Conservation (phyloP, 495 filamentous ascomycete genomes). For the Melanomma pulvis-pyrius region DNA sequence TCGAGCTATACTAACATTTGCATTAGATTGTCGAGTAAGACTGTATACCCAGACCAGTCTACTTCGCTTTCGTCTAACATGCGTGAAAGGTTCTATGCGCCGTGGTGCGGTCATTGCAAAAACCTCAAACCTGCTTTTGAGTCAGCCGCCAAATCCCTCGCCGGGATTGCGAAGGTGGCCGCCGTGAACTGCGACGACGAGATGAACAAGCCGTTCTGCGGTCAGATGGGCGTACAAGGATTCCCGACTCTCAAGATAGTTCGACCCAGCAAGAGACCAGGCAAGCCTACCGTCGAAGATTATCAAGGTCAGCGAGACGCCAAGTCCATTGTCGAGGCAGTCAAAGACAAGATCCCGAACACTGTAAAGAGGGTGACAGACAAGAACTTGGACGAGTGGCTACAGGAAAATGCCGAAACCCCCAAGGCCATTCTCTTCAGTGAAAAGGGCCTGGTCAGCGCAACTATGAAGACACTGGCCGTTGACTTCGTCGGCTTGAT, state of each 20-base stretch:
- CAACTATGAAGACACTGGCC: conserved; percentile 79
- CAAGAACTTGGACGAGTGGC: conserved; percentile 75
- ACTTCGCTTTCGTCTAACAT: neutral
- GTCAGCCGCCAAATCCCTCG: conserved; percentile 84
- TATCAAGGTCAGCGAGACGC: conserved; percentile 83
- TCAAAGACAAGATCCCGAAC: conserved; percentile 86
- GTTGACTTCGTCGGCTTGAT: conserved; percentile 89
- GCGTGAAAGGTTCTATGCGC: conserved; percentile 80
- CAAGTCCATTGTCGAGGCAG: conserved; percentile 83
- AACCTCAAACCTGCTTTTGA: conserved; percentile 95
- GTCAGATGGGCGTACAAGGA: conserved; percentile 85
- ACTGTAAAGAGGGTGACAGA: conserved; percentile 81
- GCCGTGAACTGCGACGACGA: conserved; percentile 97
- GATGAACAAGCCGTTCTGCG: conserved; percentile 86
- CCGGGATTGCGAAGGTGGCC: conserved; percentile 89
- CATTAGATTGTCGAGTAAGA: conserved; percentile 70
- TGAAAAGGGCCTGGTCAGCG: conserved; percentile 85
- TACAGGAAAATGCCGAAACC: conserved; percentile 69
- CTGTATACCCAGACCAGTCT: conserved; percentile 16
- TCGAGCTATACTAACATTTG: conserved; percentile 19
- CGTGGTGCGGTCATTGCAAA: conserved; percentile 96
- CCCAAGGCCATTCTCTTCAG: conserved; percentile 93
- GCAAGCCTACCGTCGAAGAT: conserved; percentile 86
- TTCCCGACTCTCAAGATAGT: conserved; percentile 98
- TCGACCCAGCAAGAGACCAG: conserved; percentile 76